phyloP scores from a whole-genome alignment of 768 basidiomycete species.

The Lentinula detonsa region DNA sequence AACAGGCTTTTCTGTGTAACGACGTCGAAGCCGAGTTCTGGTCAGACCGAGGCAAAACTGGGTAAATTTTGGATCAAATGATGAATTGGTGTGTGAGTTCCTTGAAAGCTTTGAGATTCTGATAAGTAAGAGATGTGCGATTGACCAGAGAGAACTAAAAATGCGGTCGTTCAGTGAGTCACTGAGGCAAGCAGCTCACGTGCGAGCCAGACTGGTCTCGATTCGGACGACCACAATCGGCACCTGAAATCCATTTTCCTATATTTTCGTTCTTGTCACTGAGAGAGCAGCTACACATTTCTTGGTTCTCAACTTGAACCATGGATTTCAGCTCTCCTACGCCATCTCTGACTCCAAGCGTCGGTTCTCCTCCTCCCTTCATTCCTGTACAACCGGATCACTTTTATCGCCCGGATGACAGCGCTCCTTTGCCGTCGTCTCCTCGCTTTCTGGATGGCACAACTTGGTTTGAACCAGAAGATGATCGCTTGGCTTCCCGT shows the following conservation, averaged over 20 bases:
- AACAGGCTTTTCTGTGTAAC: too few species aligned
- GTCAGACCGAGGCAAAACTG: too few species aligned
- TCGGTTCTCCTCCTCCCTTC: constrained; percentile 44
- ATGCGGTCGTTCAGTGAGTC: not conserved
- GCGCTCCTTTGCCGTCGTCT: constrained; percentile 44
- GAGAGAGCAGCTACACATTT: not conserved
- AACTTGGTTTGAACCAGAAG: constrained; percentile 68
- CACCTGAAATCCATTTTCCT: not conserved
- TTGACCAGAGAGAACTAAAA: not conserved
- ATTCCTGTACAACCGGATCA: constrained; percentile 69
- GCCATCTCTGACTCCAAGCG: constrained; percentile 38
- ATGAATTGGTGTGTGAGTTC: too few species aligned
- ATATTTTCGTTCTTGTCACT: not conserved
- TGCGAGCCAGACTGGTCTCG: not conserved
- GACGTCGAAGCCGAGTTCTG: too few species aligned
- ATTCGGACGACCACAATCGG: not conserved
- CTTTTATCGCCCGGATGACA: constrained; percentile 61
- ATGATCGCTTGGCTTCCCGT: constrained; percentile 75
- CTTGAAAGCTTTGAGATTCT: too few species aligned
- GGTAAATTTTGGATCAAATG: too few species aligned
- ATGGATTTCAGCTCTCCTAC: constrained; percentile 10
- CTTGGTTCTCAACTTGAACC: not conserved
- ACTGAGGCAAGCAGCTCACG: not conserved
- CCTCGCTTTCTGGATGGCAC: constrained; percentile 52
- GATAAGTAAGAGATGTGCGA: too few species aligned